phyloP scores from a whole-genome alignment of 495 filamentous ascomycete genomes.

The Terfezia claveryi region DNA sequence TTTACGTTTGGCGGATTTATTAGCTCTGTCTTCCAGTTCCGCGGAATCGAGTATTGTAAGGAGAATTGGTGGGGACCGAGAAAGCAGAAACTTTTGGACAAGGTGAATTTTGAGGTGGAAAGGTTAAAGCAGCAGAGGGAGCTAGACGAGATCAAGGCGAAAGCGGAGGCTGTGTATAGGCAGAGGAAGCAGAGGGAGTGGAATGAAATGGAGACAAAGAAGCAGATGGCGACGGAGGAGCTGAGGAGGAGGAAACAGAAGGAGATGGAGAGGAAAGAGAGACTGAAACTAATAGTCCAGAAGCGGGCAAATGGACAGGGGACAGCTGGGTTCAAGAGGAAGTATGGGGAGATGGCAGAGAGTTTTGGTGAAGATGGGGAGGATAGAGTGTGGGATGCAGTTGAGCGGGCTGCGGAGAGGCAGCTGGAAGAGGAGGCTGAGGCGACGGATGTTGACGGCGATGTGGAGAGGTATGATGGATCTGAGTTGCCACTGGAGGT shows the following conservation, averaged over 20 bases:
- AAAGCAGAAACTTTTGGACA: not conserved
- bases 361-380: no score
- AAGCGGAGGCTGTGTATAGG: not conserved
- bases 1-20: not conserved
- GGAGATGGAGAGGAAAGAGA: no score
- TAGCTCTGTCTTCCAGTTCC: not conserved
- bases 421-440: no score
- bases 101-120: not conserved
- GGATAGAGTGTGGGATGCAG: no score
- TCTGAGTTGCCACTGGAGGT: no score
- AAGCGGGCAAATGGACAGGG: no score
- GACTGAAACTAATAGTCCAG: no score
- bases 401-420: no score
- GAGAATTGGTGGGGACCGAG: not conserved
- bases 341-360: no score
- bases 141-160: not conserved
- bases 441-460: no score
- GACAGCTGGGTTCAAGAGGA: no score
- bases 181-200: not conserved
- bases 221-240: not conserved
- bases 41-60: not conserved
- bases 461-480: no score
- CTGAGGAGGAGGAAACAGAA: not conserved
- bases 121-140: not conserved
- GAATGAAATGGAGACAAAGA: not conserved